A percentile compares a stretch with the other conserved stretches of the same genome.
phyloP scores from a whole-genome alignment of 2,329 filamentous ascomycete genomes.

The Colletotrichum coccodes region DNA sequence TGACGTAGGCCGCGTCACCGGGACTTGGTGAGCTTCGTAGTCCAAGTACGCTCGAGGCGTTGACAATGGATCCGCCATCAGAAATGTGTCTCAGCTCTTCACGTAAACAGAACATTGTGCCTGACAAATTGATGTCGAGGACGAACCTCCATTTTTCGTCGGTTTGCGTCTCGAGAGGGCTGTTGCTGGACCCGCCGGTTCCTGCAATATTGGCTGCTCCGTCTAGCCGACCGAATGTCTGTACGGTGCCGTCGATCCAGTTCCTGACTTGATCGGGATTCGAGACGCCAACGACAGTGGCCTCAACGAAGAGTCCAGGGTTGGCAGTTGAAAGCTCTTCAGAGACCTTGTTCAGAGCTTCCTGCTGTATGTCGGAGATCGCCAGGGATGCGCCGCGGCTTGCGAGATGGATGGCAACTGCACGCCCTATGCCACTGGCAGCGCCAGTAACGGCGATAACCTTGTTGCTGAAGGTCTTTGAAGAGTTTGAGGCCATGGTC shows the following conservation, averaged over 20 bases:
- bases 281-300: slow-evolving; percentile 40
- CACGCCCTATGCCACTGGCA: slow-evolving; percentile 58
- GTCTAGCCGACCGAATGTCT: slow-evolving; percentile 43
- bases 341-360: slow-evolving; percentile 40
- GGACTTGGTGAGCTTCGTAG: background rate
- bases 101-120: slow-evolving; percentile 41
- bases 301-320: background rate
- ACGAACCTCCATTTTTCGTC: slow-evolving; percentile 39
- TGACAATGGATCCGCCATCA: slow-evolving; percentile 56
- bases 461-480: too few relatives aligned
- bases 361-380: slow-evolving; percentile 55
- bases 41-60: slow-evolving; percentile 38
- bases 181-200: slow-evolving; percentile 36
- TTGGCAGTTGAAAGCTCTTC: background rate
- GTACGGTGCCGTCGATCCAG: slow-evolving; percentile 46
- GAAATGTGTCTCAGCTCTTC: slow-evolving; percentile 44
- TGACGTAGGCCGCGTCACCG: background rate
- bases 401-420: slow-evolving; percentile 54
- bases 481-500: too few relatives aligned
- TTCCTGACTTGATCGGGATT: slow-evolving; percentile 40
- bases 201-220: slow-evolving; percentile 51
- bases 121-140: slow-evolving; percentile 40
- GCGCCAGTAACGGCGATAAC: slow-evolving; percentile 60
- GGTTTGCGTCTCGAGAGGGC: slow-evolving; percentile 35
- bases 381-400: slow-evolving; percentile 55